Percentiles rank a stretch among this genome's conserved stretches.
Conservation (phyloP, 1,284 basidiomycete species). For the Gomphus sp. region DNA sequence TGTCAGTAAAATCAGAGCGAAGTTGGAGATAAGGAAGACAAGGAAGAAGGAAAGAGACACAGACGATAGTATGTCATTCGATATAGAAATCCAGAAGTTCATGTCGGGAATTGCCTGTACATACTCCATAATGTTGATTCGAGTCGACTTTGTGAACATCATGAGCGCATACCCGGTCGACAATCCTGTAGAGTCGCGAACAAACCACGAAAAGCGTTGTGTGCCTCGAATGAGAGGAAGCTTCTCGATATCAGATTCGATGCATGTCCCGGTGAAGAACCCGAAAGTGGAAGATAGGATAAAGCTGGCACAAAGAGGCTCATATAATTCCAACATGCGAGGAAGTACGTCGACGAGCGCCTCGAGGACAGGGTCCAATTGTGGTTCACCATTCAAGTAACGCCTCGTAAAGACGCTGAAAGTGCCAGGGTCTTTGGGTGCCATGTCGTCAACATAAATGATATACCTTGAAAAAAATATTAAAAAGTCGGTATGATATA, state of each 20-base stretch:
- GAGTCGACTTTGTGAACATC: not conserved
- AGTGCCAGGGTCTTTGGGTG: not conserved
- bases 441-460: constrained; percentile 5
- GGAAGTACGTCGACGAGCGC: not conserved
- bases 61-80: constrained; percentile 8
- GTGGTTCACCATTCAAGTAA: not conserved
- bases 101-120: constrained; percentile 4
- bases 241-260: not conserved
- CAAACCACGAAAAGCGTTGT: constrained; percentile 3
- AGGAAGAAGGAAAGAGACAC: not conserved
- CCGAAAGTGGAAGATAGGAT: not conserved
- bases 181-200: not conserved
- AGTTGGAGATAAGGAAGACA: not conserved
- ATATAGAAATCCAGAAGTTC: constrained; percentile 1
- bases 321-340: constrained; percentile 4
- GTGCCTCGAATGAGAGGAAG: not conserved
- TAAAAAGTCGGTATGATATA: not conserved
- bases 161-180: not conserved
- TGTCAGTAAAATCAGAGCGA: not conserved
- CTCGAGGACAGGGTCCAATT: not conserved
- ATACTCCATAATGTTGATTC: not conserved
- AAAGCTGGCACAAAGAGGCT: not conserved
- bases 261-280: not conserved
- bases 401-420: not conserved
- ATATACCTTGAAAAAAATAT: not conserved